These are phyloP conservation scores for Ophiobolus disseminans DNA, from an alignment of 2,329 filamentous ascomycete species.

Conservation along the genomic window DNA sequence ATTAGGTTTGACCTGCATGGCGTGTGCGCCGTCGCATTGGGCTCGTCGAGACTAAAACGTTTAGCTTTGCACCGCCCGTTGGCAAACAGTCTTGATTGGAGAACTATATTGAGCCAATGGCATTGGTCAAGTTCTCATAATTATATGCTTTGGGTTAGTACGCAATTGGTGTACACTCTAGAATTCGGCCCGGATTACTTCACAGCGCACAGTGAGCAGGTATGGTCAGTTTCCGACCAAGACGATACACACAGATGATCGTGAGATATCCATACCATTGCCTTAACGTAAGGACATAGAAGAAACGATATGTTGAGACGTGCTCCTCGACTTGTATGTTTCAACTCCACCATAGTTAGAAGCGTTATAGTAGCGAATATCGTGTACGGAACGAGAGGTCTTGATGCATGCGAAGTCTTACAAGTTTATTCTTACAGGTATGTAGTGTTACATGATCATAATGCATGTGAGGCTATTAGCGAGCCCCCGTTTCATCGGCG, in stretches of 20 bases:
- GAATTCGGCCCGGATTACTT: too few species aligned
- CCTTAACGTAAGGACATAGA: too few species aligned
- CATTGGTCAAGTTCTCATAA: too few species aligned
- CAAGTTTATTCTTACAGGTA: conserved; percentile 3
- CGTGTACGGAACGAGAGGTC: not conserved
- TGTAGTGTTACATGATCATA: conserved; percentile 5
- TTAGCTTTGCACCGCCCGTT: not conserved
- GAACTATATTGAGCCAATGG: too few species aligned
- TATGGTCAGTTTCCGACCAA: too few species aligned
- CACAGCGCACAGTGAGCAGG: too few species aligned
- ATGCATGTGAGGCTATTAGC: not conserved
- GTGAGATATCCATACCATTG: too few species aligned
- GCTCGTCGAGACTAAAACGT: not conserved
- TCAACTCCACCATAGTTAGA: too few species aligned
- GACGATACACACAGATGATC: too few species aligned
- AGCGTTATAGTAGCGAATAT: not conserved
- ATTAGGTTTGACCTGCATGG: conserved; percentile 7
- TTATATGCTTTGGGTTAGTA: too few species aligned
- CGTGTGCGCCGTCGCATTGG: not conserved
- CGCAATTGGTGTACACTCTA: too few species aligned
- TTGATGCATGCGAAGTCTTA: not conserved
- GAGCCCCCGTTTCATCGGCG: not conserved
- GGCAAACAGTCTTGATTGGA: not conserved
- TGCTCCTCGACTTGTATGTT: not conserved
- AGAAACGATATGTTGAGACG: too few species aligned